Conservation (phyloP, 108 stramenopile genomes). For the Pseudonitzschia delicatissima region DNA sequence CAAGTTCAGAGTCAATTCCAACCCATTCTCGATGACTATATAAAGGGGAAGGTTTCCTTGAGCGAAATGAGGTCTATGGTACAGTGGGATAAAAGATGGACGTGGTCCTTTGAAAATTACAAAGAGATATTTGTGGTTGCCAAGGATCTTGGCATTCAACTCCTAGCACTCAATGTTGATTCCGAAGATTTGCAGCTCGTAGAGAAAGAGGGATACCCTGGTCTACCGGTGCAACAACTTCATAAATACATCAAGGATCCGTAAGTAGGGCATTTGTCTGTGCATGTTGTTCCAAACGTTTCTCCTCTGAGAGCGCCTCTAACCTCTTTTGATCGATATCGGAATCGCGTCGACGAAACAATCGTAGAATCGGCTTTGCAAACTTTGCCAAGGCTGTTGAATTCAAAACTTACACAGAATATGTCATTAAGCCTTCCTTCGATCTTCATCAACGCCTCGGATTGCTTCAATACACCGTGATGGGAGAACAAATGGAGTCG, state of each 20-base stretch:
- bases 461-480: constrained; percentile 49
- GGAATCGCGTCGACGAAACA: too few relatives aligned
- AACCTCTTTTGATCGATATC: too few relatives aligned
- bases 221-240: constrained; percentile 31
- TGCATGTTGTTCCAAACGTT: too few relatives aligned
- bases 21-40: constrained; percentile 59
- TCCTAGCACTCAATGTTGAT: constrained; percentile 72
- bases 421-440: constrained; percentile 66
- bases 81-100: constrained; percentile 71
- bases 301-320: too few relatives aligned
- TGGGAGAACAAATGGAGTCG: constrained; percentile 56
- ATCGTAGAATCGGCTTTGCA: constrained; percentile 45
- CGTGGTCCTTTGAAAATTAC: constrained; percentile 72
- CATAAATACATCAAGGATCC: constrained; percentile 59
- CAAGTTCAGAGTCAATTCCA: constrained; percentile 72
- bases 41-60: constrained; percentile 35
- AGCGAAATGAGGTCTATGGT: constrained; percentile 44
- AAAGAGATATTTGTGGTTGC: constrained; percentile 51
- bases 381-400: constrained; percentile 37
- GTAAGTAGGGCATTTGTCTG: constrained; percentile 29
- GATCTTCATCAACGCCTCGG: constrained; percentile 62
- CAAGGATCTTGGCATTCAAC: constrained; percentile 39
- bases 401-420: constrained; percentile 61
- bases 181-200: constrained; percentile 68
- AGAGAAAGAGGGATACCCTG: constrained; percentile 57